These are phyloP conservation scores for slime mould (Dictyostelium discoideum) DNA, from an alignment of 78 protist genomes.

Conservation along the genomic window DNA sequence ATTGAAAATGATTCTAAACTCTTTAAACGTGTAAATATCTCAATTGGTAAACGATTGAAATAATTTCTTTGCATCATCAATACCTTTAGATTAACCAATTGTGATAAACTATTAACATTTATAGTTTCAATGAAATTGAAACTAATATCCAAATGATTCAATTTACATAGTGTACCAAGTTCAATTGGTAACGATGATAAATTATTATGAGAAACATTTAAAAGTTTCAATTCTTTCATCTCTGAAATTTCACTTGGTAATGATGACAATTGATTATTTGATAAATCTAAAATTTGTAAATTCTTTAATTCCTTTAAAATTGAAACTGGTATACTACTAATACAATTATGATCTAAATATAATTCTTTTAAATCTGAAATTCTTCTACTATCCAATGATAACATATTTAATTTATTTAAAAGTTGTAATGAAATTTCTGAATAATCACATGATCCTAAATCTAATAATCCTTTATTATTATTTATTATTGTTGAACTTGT, in stretches of 20 bases:
- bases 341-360: constrained; percentile 67
- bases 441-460: constrained; percentile 26
- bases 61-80: constrained; percentile 67
- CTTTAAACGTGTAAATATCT: background rate
- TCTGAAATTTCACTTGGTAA: constrained; percentile 79
- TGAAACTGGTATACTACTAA: constrained; percentile 15
- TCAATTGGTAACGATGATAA: constrained; percentile 54
- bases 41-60: constrained; percentile 55
- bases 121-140: constrained; percentile 64
- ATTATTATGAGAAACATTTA: constrained; percentile 74
- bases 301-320: constrained; percentile 22
- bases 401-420: constrained; percentile 31
- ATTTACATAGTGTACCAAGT: constrained; percentile 24
- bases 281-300: constrained; percentile 62
- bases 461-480: background rate
- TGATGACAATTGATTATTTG: constrained; percentile 68
- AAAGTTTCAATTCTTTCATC: constrained; percentile 13
- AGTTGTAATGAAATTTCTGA: constrained; percentile 47
- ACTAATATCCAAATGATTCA: constrained; percentile 67
- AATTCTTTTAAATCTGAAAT: constrained; percentile 44
- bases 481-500: background rate
- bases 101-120: background rate
- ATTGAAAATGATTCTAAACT: constrained; percentile 48
- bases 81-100: background rate
- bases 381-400: constrained; percentile 23